Conservation (phyloP, 108 stramenopile species). For the Fragilariopsis cylindrus region DNA sequence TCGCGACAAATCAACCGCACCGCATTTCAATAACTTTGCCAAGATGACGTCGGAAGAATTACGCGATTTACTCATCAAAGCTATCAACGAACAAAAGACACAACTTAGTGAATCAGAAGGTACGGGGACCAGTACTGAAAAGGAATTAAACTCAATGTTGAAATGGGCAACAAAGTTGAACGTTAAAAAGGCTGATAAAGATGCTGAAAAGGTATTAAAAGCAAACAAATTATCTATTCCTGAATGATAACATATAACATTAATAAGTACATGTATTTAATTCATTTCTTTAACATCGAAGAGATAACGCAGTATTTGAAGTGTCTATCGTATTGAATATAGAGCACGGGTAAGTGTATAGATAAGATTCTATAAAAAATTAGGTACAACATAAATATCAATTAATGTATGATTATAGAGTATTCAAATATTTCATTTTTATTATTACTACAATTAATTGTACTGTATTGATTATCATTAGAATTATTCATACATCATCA, state of each 20-base stretch:
- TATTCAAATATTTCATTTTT: background rate
- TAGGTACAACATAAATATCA: too few relatives aligned
- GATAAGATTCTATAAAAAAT: too few relatives aligned
- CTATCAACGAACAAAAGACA: slow-evolving; percentile 69
- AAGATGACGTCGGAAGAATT: slow-evolving; percentile 70
- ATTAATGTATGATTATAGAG: background rate
- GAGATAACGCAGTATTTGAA: too few relatives aligned
- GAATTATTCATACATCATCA: background rate
- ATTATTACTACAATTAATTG: background rate
- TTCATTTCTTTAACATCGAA: too few relatives aligned
- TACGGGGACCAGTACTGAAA: slow-evolving; percentile 67
- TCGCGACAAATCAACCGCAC: slow-evolving; percentile 57
- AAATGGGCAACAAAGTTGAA: slow-evolving; percentile 86
- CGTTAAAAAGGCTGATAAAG: slow-evolving; percentile 76
- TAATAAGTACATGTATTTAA: background rate
- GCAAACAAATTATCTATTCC: slow-evolving; percentile 44
- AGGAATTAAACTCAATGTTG: slow-evolving; percentile 65
- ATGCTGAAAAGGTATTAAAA: slow-evolving; percentile 81
- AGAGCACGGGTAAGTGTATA: background rate
- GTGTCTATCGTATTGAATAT: background rate
- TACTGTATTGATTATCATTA: background rate
- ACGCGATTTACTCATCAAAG: slow-evolving; percentile 58
- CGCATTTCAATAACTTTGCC: slow-evolving; percentile 73
- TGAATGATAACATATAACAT: background rate
- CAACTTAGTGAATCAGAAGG: slow-evolving; percentile 69